Conservation (phyloP, 2,329 filamentous ascomycete species). For the Beauveria asiatica region DNA sequence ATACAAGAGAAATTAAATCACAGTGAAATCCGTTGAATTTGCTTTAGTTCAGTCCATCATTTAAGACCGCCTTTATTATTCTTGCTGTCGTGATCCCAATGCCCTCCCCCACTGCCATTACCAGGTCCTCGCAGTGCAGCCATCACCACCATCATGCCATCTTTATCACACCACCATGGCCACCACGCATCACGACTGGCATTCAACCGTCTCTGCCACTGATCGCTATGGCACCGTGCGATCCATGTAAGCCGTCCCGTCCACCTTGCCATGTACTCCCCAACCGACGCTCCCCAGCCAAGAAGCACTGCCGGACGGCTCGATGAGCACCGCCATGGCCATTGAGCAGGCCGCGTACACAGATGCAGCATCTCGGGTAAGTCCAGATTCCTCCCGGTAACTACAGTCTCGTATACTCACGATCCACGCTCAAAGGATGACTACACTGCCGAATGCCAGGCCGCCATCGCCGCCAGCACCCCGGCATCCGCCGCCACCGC, state of each 20-base stretch:
- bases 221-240: conserved; percentile 7
- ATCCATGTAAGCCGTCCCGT: conserved; percentile 18
- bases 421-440: conserved; percentile 40
- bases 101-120: background rate
- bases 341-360: conserved; percentile 59
- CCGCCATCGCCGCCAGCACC: conserved; percentile 10
- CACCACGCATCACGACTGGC: conserved; percentile 8
- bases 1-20: too few relatives aligned
- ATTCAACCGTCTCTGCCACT: conserved; percentile 1
- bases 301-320: conserved; percentile 21
- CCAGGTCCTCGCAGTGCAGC: too few relatives aligned
- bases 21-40: too few relatives aligned
- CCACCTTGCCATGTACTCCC: background rate
- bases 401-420: too few relatives aligned
- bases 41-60: too few relatives aligned
- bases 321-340: conserved; percentile 44
- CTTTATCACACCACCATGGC: conserved; percentile 2
- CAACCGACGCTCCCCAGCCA: conserved; percentile 18
- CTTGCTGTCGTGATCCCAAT: too few relatives aligned
- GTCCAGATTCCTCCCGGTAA: conserved; percentile 15
- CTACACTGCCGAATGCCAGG: conserved; percentile 39
- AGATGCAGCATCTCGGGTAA: conserved; percentile 48
- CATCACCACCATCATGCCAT: background rate
- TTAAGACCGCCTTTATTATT: too few relatives aligned
- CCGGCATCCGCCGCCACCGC: conserved; percentile 9